Evolutionary conservation across 164 flowering plant species (phyloP), one percentile per base, ranked within the genome.

Genomic region (Berberis vulgaris): DNA sequence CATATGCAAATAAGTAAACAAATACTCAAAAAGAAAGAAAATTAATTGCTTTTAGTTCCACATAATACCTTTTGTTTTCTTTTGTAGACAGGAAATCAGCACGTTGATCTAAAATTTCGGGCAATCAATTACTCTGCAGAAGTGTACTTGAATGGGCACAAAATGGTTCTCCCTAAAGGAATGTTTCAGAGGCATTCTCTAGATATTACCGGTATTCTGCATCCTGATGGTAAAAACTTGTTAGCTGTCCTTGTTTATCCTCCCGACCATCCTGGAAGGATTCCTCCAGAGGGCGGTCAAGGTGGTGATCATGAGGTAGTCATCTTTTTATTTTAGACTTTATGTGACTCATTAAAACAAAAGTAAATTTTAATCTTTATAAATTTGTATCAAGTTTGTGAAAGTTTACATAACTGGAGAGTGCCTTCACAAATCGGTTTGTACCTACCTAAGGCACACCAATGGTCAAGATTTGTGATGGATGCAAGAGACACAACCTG

Each of bases 271-370:
- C 96, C 97, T 58, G 99, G 99, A 6, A 73, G 6, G 49, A 87
- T 95, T 70, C 97, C 99, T 64, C 83, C 88, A 8, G 71, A 83
- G 67, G 99, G 99, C 43, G 97, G 97, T 65, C 99, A 95, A 81
- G 99, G 99, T 62, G 97, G 99, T 68, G 97, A 95, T 82, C 99
- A 95, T 58, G 96, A 86, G 97, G 99, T 94, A 77, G 4, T 6
- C 57, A 65, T 52, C n/a, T 53, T n/a, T 64, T 54, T 45, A 1
- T 54, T 46, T 39, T 43, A 4, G 46, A 12, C 1, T 41, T 12
- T 7, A n/a, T 10, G 13, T 53, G 12, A 10, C 13, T 4, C 13
- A 53, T 47, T 1, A 47, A 6, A 7, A 47, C 7, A 47, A 6
- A 7, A 47, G 26, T 26, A 26, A 26, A 26, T 26, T 26, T 26